Base-by-base conservation (phyloP, 2,329 filamentous ascomycete genomes). In the Epichloe festucae region DNA sequence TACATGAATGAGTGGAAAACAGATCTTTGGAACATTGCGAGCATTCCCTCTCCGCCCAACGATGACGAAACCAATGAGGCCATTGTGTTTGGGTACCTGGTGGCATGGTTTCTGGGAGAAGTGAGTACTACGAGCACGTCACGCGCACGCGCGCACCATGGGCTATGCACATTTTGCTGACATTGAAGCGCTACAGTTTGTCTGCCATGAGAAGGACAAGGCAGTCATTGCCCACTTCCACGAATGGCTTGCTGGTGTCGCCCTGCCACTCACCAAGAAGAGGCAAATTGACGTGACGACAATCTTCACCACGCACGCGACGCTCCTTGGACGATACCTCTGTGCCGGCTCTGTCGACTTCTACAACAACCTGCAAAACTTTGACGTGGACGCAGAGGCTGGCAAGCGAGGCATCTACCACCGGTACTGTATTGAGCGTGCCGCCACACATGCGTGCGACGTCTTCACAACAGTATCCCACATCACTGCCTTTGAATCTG, bases 401-500 rank as follows among this genome's bases (percentile, higher is more conserved):
- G 93, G 93, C 55, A 97, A 96, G 76, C 87, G 93, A 62, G 93
- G 93, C 53, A 97, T 98, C 67, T 98, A 97, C 73, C 93, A 98
- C 73, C 78, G 93, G 54, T 97, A 97, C 74, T 97, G 93, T 73
- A 95, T 98, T 63, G 93, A 98, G 72, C 85, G 93, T 57, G 91
- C 88, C 46, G 88, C 91, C 21, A 84, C 93, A 19, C 93, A 98
- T 67, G 79, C 89, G 6, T 87, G 86, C 59, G 93, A 98, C 70
- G 93, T 98, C 62, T 97, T 98, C 73, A 98, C 93, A 21, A 98
- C 93, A 1, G 93, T 98, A 54, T 97, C 91, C 17, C 93, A 97
- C 69, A 97, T 98, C 64, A 98, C 93, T 4, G 93, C 93, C 10
- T 97, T 95, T 69, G 93, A 98, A 71, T 95, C 89, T 63, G 93